Evolutionary conservation across 306 rosid genomes (phyloP), one percentile per base, ranked within the genome.

Genomic region (Coriaria nepalensis): DNA sequence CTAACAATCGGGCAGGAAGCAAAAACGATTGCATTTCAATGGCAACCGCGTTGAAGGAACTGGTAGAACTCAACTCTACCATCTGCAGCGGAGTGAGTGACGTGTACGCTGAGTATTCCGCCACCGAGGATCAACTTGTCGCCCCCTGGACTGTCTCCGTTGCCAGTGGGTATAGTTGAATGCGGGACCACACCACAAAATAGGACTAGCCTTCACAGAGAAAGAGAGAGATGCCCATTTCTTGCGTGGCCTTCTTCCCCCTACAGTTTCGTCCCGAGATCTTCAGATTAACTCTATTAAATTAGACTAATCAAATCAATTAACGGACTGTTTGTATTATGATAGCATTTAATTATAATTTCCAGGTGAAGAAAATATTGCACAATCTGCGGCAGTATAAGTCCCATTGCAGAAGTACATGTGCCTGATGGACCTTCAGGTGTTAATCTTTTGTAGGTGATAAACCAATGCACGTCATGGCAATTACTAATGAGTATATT

Each of bases 381-480:
- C 74, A 71, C 55, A 69, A 62, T 47, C 65, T 90, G 50, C 93
- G 95, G 45, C 82, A 63, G 41, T 90, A 84, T 71, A 84, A 61
- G 80, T 85, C 55, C 97, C 97, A 38, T 55, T 90, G 67, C 97
- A 81, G 63, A 90, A 75, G 72, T 90, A 81, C 71, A 67, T 77
- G 71, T 88, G 87, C 47, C 84, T 90, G 97, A 90, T 85, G 94
- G 94, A 79, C 73, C 95, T 90, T 73, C 97, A 90, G 92, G 97
- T 88, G 9, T 41, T 41, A 7, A 5, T 41, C 6, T 5, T 41
- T 10, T 2, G 10, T 41, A 13, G 45, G 7, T 13, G 10, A 7
- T 41, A 41, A 5, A 10, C 12, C 9, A 32, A 32, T 43, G 49
- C 32, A 11, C 9, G 55, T 55, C 42, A 32, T 8, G 47, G 34